Conservation (phyloP, 345 rosid species). For the Eutrema japonicum region DNA sequence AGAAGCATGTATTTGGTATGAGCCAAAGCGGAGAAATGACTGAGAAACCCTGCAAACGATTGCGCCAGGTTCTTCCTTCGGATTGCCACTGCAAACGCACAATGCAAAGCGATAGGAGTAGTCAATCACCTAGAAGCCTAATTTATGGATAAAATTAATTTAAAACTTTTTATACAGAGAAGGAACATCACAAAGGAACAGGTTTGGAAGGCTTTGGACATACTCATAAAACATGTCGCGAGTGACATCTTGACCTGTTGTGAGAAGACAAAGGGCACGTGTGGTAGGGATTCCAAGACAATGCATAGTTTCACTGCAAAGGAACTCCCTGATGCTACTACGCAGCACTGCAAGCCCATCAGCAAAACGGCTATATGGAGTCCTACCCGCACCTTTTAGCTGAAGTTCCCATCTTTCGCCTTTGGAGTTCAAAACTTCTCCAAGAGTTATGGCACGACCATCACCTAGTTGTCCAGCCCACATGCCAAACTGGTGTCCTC, state of each 20-base stretch:
- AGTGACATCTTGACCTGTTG: constrained; percentile 86
- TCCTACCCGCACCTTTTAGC: constrained; percentile 95
- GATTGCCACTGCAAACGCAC: constrained; percentile 72
- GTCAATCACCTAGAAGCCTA: constrained; percentile 14
- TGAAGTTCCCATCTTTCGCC: constrained; percentile 96
- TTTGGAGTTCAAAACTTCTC: constrained; percentile 82
- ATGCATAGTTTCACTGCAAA: constrained; percentile 96
- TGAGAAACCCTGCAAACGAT: constrained; percentile 91
- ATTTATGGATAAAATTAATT: neutral
- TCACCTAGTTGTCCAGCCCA: constrained; percentile 99
- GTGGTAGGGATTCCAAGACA: constrained; percentile 94
- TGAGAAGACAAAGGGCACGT: constrained; percentile 91
- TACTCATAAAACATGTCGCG: constrained; percentile 99
- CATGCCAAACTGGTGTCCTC: constrained; percentile 96
- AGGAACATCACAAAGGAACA: neutral
- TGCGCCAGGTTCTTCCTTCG: constrained; percentile 98
- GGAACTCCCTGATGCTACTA: constrained; percentile 93
- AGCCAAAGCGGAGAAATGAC: constrained; percentile 89
- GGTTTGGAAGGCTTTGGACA: constrained; percentile 45
- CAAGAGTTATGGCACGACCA: constrained; percentile 95
- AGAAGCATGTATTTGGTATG: constrained; percentile 87
- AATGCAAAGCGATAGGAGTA: constrained; percentile 4
- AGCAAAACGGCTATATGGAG: constrained; percentile 96
- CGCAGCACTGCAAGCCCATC: constrained; percentile 98
- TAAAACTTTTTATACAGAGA: neutral